These are phyloP conservation scores for Tetrahymena elliotti DNA, from an alignment of 73 alveolate species.

Conservation along the genomic window DNA sequence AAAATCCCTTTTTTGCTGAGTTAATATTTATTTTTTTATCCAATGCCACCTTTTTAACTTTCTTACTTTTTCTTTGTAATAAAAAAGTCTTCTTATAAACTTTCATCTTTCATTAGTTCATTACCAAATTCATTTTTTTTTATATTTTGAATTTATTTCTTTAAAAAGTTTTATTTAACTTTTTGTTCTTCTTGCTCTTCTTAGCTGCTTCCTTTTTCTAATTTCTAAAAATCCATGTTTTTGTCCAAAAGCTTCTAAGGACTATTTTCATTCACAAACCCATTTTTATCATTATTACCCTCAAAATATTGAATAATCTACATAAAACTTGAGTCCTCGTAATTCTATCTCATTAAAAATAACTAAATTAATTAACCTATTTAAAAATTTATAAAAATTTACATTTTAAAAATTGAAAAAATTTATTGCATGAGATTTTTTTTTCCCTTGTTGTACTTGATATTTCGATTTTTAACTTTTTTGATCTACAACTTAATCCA, in stretches of 20 bases:
- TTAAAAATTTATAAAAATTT: not conserved
- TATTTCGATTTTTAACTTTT: not conserved
- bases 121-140: not conserved
- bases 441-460: not conserved
- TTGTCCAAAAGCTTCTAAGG: not conserved
- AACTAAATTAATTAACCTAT: not conserved
- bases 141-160: not conserved
- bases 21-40: not conserved
- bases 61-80: not conserved
- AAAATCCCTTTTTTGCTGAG: not conserved
- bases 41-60: not conserved
- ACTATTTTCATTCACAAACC: not conserved
- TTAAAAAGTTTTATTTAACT: not conserved
- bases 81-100: not conserved
- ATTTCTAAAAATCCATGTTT: not conserved
- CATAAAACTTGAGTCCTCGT: not conserved
- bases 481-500: not conserved
- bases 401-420: not conserved
- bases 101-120: not conserved
- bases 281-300: not conserved
- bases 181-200: not conserved
- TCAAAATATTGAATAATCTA: not conserved
- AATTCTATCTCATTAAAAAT: not conserved
- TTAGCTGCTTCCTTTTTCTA: not conserved
- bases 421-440: not conserved